Base-by-base conservation (phyloP, 495 filamentous ascomycete genomes). In the Penicillium atrosanguineum region DNA sequence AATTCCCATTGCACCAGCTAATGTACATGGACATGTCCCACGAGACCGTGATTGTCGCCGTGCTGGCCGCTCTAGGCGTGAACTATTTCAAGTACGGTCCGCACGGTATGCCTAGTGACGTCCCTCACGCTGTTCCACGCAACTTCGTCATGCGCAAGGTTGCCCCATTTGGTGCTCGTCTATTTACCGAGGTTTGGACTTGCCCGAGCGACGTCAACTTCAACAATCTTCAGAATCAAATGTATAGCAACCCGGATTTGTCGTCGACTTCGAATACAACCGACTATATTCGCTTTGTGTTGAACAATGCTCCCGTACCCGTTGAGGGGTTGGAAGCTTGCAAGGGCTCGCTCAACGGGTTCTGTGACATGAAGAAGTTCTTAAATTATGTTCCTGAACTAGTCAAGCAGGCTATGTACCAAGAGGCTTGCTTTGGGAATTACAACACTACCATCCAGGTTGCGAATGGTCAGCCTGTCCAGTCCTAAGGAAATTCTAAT, bases 151-250 rank as follows among this genome's bases (percentile, higher is more conserved):
- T 68, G 2, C 58, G 55, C 19, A 38, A 69, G 20, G 56, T 87
- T 15, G 75, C 78, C 28, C 83, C 83, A 0, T 88, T 86, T 53
- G 84, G 74, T 8, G 81, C 81, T 0, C 70, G 83, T 11, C 64
- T 88, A 1, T 77, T 83, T 62, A 85, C 85, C 28, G 84, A 88
- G 57, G 64, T 88, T 50, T 69, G 67, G 67, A 68, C 62, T 2
- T 69, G 67, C 38, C 64, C 67, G 3, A 39, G 42, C 12, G 44
- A 61, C 15, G 34, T 46, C 12, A 48, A 48, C 8, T 60, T 70
- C n/a, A 39, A 64, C 12, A 29, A 53, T 16, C 52, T 70, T 6
- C 53, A 58, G 31, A 50, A 55, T 4, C 57, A 60, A 15, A 48
- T 61, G 18, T 70, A 70, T 52, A 56, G 54, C 40, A 70, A 68